phyloP scores from a whole-genome alignment of 1,139 yeast genomes.

The Sugiyamaella castrensis region DNA sequence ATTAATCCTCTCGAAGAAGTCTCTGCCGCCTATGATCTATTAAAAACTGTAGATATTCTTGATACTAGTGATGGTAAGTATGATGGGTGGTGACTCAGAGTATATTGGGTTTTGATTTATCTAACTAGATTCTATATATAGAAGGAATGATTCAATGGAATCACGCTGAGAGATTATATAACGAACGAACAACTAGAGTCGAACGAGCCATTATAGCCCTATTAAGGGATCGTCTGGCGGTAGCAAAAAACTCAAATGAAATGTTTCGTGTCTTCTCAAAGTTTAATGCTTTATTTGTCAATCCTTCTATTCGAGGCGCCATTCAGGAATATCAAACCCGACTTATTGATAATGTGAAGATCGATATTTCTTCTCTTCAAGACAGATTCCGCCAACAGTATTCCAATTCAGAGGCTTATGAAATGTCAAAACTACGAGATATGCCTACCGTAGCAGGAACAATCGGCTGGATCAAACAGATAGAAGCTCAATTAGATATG shows the following conservation, averaged over 20 bases:
- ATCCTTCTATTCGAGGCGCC: constrained; percentile 53
- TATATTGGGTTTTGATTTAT: neutral
- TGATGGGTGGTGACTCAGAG: too few relatives aligned
- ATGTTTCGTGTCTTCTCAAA: constrained; percentile 51
- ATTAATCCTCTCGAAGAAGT: constrained; percentile 40
- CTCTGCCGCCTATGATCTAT: constrained; percentile 42
- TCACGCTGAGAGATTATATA: constrained; percentile 42
- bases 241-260: constrained; percentile 45
- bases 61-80: constrained; percentile 40
- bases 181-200: constrained; percentile 42
- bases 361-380: constrained; percentile 46
- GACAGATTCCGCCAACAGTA: constrained; percentile 39
- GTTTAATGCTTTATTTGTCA: constrained; percentile 46
- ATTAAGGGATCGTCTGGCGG: constrained; percentile 42
- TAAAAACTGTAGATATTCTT: constrained; percentile 41
- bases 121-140: constrained; percentile 13
- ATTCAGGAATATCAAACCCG: constrained; percentile 55
- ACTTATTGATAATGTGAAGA: constrained; percentile 47
- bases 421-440: constrained; percentile 42
- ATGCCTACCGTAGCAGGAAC: constrained; percentile 49
- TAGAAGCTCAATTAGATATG: constrained; percentile 43
- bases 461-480: constrained; percentile 51
- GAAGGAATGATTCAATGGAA: constrained; percentile 42
- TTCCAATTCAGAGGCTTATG: constrained; percentile 37
- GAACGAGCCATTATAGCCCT: constrained; percentile 47